Evolutionary conservation across 257 asterid genomes (phyloP), one percentile per base, ranked within the genome.

Genomic region (Henckelia pumila): DNA sequence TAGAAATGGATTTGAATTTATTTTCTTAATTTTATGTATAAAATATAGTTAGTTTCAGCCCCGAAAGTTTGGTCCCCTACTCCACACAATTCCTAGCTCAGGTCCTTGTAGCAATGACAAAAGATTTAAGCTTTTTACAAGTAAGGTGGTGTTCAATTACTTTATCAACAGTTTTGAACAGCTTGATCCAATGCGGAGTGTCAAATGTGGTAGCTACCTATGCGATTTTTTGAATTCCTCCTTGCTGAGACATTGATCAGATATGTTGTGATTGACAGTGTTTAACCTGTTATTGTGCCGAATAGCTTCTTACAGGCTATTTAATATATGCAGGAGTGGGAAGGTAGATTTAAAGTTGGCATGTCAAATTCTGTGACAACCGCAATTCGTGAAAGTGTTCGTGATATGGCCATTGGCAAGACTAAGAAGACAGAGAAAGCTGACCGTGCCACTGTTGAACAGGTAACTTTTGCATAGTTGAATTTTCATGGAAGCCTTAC

Each of bases 381-480:
- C 64, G 96, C 94, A n/a, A 93, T 93, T 63, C 99, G 99, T 52
- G 99, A 68, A 65, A 90, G 96, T 77, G 92, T 93, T 72, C 96
- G 97, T 23, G 96, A 76, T 73, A 86, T 86, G 92, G 90, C 97
- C 50, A 93, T 93, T 63, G 99, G 99, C 30, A 93, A 74, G 80
- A 86, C 96, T 56, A 88, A 40, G 76, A 88, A 88, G 5, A 82
- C 88, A 6, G 99, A 93, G 69, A 93, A 93, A 76, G 95, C 99
- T 22, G 99, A 93, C 55, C 97, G 99, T 14, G 99, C 99, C 11
- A 93, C 97, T 60, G 92, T 90, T 69, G 99, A 93, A 79, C 99
- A 93, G 90, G 99, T 93, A 72, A 70, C 68, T 56, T 19, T 9
- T 37, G 24, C 59, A 7, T 35, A n/a, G 8, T 30, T 22, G 55